These are phyloP conservation scores for Globisporangium radiosum DNA, from an alignment of 352 stramenopile genomes.

Conservation along the genomic window DNA sequence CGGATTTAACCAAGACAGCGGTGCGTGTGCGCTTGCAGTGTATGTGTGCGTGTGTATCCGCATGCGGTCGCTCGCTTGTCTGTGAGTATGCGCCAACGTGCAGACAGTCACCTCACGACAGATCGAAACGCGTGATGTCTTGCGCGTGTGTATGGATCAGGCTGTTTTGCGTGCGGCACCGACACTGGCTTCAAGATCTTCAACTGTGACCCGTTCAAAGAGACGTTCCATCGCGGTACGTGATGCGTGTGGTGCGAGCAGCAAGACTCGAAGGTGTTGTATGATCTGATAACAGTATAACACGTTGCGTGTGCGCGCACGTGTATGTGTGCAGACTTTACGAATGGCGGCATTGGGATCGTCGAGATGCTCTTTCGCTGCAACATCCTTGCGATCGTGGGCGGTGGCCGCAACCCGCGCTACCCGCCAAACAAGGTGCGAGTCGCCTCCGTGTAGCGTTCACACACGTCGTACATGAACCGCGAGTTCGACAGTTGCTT, in stretches of 20 bases:
- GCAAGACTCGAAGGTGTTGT: background rate
- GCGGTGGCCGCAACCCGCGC: constrained; percentile 86
- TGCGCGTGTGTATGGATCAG: constrained; percentile 20
- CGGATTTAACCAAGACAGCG: constrained; percentile 93
- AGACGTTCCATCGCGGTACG: constrained; percentile 93
- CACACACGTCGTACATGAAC: too few relatives aligned
- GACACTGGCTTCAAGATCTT: constrained; percentile 98
- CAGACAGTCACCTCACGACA: background rate
- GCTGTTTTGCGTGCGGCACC: constrained; percentile 93
- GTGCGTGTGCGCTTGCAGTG: constrained; percentile 22
- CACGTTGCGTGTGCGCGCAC: background rate
- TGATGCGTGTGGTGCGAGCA: background rate
- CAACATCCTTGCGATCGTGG: constrained; percentile 96
- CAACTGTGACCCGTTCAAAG: constrained; percentile 96
- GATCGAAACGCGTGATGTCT: background rate
- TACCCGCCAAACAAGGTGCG: constrained; percentile 95
- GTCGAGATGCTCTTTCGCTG: constrained; percentile 99
- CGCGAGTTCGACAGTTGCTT: too few relatives aligned
- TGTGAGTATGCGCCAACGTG: too few relatives aligned
- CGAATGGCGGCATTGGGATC: constrained; percentile 94
- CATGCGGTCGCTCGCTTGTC: background rate
- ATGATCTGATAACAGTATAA: constrained; percentile 1
- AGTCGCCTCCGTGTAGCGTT: background rate
- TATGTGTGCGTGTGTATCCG: background rate
- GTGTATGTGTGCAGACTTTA: constrained; percentile 65